A percentile compares a stretch with the other conserved stretches of the same genome.
Evolutionary conservation across 2,329 filamentous ascomycete species (phyloP).

Genomic region (Penicillium sp.): DNA sequence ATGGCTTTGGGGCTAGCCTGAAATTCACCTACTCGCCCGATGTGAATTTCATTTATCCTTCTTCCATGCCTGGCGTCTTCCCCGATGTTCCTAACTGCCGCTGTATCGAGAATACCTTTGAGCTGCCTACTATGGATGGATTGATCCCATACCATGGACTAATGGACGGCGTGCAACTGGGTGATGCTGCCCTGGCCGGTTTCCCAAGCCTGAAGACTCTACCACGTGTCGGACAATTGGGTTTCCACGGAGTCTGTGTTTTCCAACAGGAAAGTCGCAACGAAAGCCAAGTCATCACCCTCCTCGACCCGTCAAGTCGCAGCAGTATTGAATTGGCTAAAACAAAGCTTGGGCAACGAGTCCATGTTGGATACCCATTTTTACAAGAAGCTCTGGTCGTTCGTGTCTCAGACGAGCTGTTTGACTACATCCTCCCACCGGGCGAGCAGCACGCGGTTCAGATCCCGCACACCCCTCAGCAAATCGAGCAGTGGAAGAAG

Average conservation of each 20-base stretch:
- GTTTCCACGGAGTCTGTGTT: slow-evolving; percentile 86
- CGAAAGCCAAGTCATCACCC: slow-evolving; percentile 89
- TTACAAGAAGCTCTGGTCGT: slow-evolving; percentile 89
- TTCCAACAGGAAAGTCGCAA: slow-evolving; percentile 96
- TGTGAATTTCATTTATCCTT: slow-evolving; percentile 79
- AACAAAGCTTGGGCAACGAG: slow-evolving; percentile 75
- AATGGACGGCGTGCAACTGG: slow-evolving; percentile 79
- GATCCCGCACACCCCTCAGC: slow-evolving; percentile 69
- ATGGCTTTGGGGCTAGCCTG: slow-evolving; percentile 85
- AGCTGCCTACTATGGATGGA: slow-evolving; percentile 88
- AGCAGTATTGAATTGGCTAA: slow-evolving; percentile 72
- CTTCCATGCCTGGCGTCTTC: slow-evolving; percentile 84
- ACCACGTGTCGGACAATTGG: slow-evolving; percentile 76
- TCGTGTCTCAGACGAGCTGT: slow-evolving; percentile 87
- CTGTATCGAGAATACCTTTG: slow-evolving; percentile 95
- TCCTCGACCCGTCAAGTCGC: slow-evolving; percentile 70
- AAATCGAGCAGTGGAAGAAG: slow-evolving; percentile 79
- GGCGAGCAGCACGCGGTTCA: slow-evolving; percentile 65
- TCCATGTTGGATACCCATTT: slow-evolving; percentile 93
- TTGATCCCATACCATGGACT: slow-evolving; percentile 81
- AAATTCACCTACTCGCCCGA: slow-evolving; percentile 87
- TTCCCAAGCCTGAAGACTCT: slow-evolving; percentile 89
- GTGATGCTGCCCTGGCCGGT: slow-evolving; percentile 79
- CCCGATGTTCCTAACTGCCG: slow-evolving; percentile 83
- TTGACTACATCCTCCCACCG: slow-evolving; percentile 74